Evolutionary conservation across 306 rosid species (phyloP).

Genomic region (Urtica urens): DNA sequence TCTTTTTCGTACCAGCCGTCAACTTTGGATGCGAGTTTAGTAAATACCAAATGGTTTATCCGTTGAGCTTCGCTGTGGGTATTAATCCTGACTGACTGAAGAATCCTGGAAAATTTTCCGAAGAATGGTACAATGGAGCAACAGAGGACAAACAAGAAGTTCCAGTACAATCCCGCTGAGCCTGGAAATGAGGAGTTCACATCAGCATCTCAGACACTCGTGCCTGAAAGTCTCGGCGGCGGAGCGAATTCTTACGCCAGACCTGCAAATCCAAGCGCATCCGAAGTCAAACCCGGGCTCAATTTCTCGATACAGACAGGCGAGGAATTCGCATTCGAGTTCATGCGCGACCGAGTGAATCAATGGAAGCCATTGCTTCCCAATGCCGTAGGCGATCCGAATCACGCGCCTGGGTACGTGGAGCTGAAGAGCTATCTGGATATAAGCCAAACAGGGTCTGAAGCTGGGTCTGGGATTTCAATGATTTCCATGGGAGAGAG

Average conservation of each 20-base stretch:
- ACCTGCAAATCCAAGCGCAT: slow-evolving; percentile 21
- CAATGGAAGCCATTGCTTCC: slow-evolving; percentile 47
- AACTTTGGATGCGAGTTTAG: background rate
- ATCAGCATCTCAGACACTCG: slow-evolving; percentile 31
- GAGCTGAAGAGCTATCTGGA: slow-evolving; percentile 60
- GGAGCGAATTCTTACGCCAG: slow-evolving; percentile 29
- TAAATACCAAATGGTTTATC: background rate
- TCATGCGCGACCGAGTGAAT: slow-evolving; percentile 73
- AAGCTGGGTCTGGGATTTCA: slow-evolving; percentile 56
- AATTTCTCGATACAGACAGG: slow-evolving; percentile 82
- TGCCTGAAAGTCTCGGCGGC: slow-evolving; percentile 33
- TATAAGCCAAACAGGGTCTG: slow-evolving; percentile 49
- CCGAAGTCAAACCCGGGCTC: slow-evolving; percentile 59
- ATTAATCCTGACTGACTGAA: slow-evolving; percentile 11
- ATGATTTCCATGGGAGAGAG: slow-evolving; percentile 38
- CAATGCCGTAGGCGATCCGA: slow-evolving; percentile 38
- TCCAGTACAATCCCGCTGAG: slow-evolving; percentile 39
- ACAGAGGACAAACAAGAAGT: slow-evolving; percentile 20
- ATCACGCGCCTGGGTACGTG: slow-evolving; percentile 33
- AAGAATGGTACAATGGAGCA: slow-evolving; percentile 35
- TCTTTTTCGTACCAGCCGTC: slow-evolving; percentile 2
- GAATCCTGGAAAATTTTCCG: slow-evolving; percentile 4
- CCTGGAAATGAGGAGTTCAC: slow-evolving; percentile 41
- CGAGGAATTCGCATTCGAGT: slow-evolving; percentile 76
- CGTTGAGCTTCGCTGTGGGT: slow-evolving; percentile 3